A percentile compares a stretch with the other conserved stretches of the same genome.
Conservation (phyloP, 2,329 filamentous ascomycete species). For the Penicillium griseofulvum region DNA sequence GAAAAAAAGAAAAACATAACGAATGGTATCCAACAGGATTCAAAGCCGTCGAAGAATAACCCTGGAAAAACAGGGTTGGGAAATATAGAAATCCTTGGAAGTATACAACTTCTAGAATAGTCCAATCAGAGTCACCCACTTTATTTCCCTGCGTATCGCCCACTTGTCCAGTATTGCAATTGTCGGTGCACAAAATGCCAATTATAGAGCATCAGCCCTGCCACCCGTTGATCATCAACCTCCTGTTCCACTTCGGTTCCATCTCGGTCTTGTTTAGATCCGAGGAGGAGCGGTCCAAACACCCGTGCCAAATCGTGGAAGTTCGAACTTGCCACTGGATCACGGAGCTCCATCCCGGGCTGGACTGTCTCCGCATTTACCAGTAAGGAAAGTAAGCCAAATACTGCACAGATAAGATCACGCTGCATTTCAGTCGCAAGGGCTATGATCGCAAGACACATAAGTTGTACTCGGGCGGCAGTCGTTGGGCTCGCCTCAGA, state of each 20-base stretch:
- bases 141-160: neutral
- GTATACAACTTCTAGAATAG: constrained; percentile 1
- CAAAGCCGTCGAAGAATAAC: neutral
- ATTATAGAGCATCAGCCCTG: constrained; percentile 33
- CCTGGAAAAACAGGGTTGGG: neutral
- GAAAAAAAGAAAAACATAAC: neutral
- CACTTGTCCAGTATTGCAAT: constrained; percentile 26
- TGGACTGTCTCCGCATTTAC: constrained; percentile 24
- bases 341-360: constrained; percentile 17
- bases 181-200: constrained; percentile 39
- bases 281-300: constrained; percentile 36
- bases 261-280: constrained; percentile 12
- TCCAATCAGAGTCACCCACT: neutral
- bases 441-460: constrained; percentile 38
- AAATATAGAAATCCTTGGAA: neutral
- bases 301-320: constrained; percentile 30
- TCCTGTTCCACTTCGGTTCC: constrained; percentile 21
- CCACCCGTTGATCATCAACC: constrained; percentile 30
- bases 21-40: constrained; percentile 9
- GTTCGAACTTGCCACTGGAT: constrained; percentile 22
- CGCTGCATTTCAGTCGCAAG: constrained; percentile 40
- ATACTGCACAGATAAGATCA: constrained; percentile 41
- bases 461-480: constrained; percentile 31
- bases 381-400: constrained; percentile 37
- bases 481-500: constrained; percentile 18